Base-by-base conservation (phyloP, 257 asterid species). In the Petunia secreta region DNA sequence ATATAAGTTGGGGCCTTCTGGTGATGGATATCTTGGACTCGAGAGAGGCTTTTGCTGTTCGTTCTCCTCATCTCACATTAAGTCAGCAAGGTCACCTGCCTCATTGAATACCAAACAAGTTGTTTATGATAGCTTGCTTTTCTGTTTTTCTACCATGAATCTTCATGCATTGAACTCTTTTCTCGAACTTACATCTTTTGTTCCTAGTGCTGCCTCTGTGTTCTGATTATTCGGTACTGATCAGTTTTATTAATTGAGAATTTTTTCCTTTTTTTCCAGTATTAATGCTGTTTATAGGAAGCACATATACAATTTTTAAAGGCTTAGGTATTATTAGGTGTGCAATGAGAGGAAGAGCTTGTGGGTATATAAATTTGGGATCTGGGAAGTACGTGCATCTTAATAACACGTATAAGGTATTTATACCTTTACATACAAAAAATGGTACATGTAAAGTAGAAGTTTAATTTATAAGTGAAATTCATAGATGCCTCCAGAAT, bases 21-120 rank as follows among this genome's bases (percentile, higher is more conserved):
- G 11, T 11, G 77, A 48, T 50, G 13, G 34, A 71, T 48, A 48
- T 71, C 60, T 71, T 71, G 11, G 44, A 48, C 77, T 48, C 25
- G 8, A 13, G 77, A 48, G 77, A 71, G 48, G 43, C 60, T 71
- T 48, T 71, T 48, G 77, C 10, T 0, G 43, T 71, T 71, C 77
- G 46, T 48, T 48, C 77, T 68, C 2, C 41, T 34, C 77, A 69
- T 25, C 77, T 46, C 77, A 44, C 41, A 69, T 25, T 69, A 69
- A 69, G 71, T 63, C 25, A 39, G n/a, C 48, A 38, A 63, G 71
- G 71, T 38, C 48, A 37, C 38, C 9, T 60, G 66, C 39, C 34
- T 13, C 34, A 13, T 13, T 34, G 40, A 60, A 60, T 60, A 60
- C 66, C 40, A 25, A 25, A 25, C 25, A 25, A 25, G 25, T 34